phyloP scores from a whole-genome alignment of 768 basidiomycete species.

The Boletus patriciae region DNA sequence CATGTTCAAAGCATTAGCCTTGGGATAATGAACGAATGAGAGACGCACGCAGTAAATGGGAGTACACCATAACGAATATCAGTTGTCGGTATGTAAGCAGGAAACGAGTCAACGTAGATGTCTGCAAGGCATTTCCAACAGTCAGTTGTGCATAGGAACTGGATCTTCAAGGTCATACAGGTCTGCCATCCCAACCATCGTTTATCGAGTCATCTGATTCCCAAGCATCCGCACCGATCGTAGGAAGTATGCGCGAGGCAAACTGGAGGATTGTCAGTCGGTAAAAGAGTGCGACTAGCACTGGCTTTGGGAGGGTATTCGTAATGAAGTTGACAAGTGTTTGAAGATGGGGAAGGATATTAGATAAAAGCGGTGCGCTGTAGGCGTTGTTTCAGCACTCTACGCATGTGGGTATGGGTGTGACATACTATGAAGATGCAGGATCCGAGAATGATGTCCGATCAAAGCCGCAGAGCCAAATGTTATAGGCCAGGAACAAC shows the following conservation, averaged over 20 bases:
- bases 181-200: conserved; percentile 67
- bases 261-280: conserved; percentile 78
- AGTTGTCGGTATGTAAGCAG: conserved; percentile 81
- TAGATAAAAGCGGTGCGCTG: conserved; percentile 74
- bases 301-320: conserved; percentile 83
- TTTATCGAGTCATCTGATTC: conserved; percentile 64
- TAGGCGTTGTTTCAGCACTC: conserved; percentile 7
- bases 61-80: conserved; percentile 85
- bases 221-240: conserved; percentile 81
- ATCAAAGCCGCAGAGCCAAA: conserved; percentile 87
- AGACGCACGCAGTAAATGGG: conserved; percentile 74
- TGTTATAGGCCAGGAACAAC: conserved; percentile 85
- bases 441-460: conserved; percentile 70
- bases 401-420: not conserved
- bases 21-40: not conserved
- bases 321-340: conserved; percentile 78
- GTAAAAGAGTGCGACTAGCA: conserved; percentile 76
- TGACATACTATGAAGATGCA: conserved; percentile 72
- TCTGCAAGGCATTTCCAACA: conserved; percentile 42
- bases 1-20: not conserved
- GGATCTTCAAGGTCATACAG: conserved; percentile 43
- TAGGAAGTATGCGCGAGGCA: conserved; percentile 79
- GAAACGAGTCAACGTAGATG: conserved; percentile 70
- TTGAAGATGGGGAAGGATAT: conserved; percentile 79
- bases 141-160: conserved; percentile 8